Evolutionary conservation across 2,329 filamentous ascomycete genomes (phyloP), one percentile per base, ranked within the genome.

Genomic region (Didymella keratinophila): DNA sequence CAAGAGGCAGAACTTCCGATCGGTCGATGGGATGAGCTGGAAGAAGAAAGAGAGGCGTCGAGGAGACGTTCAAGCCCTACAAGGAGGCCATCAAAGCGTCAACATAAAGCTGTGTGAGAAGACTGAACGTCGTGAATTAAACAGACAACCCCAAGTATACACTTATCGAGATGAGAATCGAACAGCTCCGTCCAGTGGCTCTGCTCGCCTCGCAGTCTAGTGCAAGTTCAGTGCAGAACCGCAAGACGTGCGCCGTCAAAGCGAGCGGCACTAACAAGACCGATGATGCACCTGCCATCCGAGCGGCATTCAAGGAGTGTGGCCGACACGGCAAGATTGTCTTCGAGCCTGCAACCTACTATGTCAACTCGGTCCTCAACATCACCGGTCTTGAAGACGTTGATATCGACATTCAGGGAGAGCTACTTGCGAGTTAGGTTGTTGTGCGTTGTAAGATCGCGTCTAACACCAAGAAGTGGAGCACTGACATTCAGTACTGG

Each of bases 211-310:
- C 37, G 14, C 20, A 45, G 32, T 30, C n/a, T 10, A 23, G 27
- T n/a, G 60, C 56, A 10, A 54, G 23, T 11, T 14, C 44, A 12
- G 20, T 32, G 2, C n/a, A 45, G 16, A 25, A 18, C 10, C 57
- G 46, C 23, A 66, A 65, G 47, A 66, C 61, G 23, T 69, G 67
- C 28, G 60, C 46, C 16, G 32, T 68, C 34, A 43, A 60, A 48
- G 50, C 59, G 8, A 61, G 65, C 45, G 67, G 67, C 7, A 64
- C 63, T 6, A 66, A 66, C 20, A 18, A 18, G n/a, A 68, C 64
- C 10, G 67, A 71, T 20, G 69, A 71, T 58, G 62, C 67, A 7
- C 68, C 69, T 10, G 71, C 69, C 3, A 73, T 73, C n/a, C 55
- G 60, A 20, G 51, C 63, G 28, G 71, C 71, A 1, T 73, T 73